phyloP scores from a whole-genome alignment of 257 asterid species.

The Ophiorrhiza pumila region DNA sequence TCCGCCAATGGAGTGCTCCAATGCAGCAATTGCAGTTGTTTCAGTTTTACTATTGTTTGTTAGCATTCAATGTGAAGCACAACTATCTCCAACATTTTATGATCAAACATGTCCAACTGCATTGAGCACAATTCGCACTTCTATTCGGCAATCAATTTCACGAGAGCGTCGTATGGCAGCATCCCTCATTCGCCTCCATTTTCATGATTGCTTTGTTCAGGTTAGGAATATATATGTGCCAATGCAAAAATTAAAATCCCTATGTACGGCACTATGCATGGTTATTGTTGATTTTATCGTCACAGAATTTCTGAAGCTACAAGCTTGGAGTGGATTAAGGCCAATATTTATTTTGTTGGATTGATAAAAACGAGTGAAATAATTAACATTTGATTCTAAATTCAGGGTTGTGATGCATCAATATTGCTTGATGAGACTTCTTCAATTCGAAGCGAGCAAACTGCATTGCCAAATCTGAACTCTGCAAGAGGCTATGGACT shows the following conservation, averaged over 20 bases:
- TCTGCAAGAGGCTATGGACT: slow-evolving; percentile 20
- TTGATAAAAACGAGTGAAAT: too few species aligned
- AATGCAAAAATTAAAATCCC: too few species aligned
- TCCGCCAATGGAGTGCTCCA: too few species aligned
- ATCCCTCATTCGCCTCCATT: slow-evolving; percentile 44
- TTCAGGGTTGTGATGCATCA: slow-evolving; percentile 27
- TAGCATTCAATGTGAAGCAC: slow-evolving; percentile 29
- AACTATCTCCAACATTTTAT: slow-evolving; percentile 41
- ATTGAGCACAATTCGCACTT: slow-evolving; percentile 18
- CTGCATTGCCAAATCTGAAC: neutral
- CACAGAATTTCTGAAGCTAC: too few species aligned
- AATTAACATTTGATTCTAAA: too few species aligned
- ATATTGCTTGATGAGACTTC: slow-evolving; percentile 20
- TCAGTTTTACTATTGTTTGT: slow-evolving; percentile 8
- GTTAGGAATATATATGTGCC: too few species aligned
- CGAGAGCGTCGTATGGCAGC: slow-evolving; percentile 46
- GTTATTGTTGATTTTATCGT: too few species aligned
- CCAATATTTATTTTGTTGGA: too few species aligned
- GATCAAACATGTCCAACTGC: slow-evolving; percentile 31
- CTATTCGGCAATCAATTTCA: slow-evolving; percentile 31
- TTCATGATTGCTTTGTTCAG: slow-evolving; percentile 53
- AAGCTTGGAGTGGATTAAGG: too few species aligned
- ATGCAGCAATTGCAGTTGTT: too few species aligned
- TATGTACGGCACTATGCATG: too few species aligned
- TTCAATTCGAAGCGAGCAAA: slow-evolving; percentile 19